Conservation (phyloP, 1,284 basidiomycete genomes). For the Leccinum ponderosum region DNA sequence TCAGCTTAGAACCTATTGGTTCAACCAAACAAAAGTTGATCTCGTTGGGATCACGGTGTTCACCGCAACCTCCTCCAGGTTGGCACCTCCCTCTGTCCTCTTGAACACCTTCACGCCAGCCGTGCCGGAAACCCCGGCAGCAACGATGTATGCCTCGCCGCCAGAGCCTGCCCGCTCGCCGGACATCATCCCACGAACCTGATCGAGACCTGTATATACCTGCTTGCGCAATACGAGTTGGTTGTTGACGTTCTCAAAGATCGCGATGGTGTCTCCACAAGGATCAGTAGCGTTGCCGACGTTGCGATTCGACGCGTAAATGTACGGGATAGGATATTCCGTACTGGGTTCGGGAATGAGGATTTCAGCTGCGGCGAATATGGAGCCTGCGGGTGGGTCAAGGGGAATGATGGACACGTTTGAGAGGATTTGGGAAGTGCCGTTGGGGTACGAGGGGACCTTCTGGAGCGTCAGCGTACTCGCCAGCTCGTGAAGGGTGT, state of each 20-base stretch:
- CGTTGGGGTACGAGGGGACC: conserved; percentile 51
- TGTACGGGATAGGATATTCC: conserved; percentile 44
- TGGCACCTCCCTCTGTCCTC: conserved; percentile 53
- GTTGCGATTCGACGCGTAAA: conserved; percentile 74
- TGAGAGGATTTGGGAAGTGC: conserved; percentile 49
- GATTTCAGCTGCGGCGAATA: conserved; percentile 45
- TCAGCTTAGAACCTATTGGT: background rate
- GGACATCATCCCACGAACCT: conserved; percentile 64
- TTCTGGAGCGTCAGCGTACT: conserved; percentile 64
- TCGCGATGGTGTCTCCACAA: conserved; percentile 62
- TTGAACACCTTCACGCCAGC: conserved; percentile 57
- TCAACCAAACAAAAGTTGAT: conserved; percentile 48
- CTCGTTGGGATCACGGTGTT: conserved; percentile 54
- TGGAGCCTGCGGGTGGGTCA: conserved; percentile 46
- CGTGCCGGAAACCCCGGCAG: conserved; percentile 50
- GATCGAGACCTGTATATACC: conserved; percentile 63
- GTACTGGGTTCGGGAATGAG: background rate
- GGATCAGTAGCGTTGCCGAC: conserved; percentile 44
- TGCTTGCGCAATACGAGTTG: conserved; percentile 49
- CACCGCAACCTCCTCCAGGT: conserved; percentile 50
- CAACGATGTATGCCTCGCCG: conserved; percentile 56
- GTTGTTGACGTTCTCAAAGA: conserved; percentile 49
- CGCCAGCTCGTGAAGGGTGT: conserved; percentile 61
- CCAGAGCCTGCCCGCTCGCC: conserved; percentile 43
- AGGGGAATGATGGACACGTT: conserved; percentile 57